phyloP scores from a whole-genome alignment of 768 basidiomycete species.

The Suillus fuscotomentosus region DNA sequence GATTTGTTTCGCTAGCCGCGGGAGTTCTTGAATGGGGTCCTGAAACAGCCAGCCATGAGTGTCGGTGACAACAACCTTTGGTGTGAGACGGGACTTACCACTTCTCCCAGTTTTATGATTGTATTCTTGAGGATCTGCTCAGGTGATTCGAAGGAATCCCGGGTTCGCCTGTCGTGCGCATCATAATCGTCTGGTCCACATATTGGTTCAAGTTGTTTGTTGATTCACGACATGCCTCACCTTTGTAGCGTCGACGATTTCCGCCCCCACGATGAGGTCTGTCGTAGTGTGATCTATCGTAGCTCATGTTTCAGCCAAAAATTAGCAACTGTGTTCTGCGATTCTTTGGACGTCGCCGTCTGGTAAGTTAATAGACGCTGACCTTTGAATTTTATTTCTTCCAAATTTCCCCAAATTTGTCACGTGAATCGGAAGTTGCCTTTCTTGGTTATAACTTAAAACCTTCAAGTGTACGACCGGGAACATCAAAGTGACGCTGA shows the following conservation, averaged over 20 bases:
- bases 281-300: conserved; percentile 55
- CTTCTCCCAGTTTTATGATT: conserved; percentile 78
- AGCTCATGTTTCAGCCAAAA: conserved; percentile 44
- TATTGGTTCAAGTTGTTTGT: conserved; percentile 4
- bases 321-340: conserved; percentile 8
- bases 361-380: conserved; percentile 3
- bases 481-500: not conserved
- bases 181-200: conserved; percentile 55
- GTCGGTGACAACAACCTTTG: conserved; percentile 3
- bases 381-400: not conserved
- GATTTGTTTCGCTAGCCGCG: conserved; percentile 63
- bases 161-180: conserved; percentile 54
- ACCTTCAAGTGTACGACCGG: not conserved
- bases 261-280: conserved; percentile 46
- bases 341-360: conserved; percentile 8
- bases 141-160: conserved; percentile 64
- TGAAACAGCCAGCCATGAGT: conserved; percentile 25
- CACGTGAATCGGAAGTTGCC: not conserved
- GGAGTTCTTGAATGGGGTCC: conserved; percentile 72
- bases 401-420: not conserved
- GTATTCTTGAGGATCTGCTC: conserved; percentile 67
- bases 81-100: conserved; percentile 49
- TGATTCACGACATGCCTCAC: conserved; percentile 35
- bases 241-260: conserved; percentile 48
- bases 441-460: not conserved